These are phyloP conservation scores for Strigomonas oncopelti DNA, from an alignment of 208 protist species.

Conservation along the genomic window DNA sequence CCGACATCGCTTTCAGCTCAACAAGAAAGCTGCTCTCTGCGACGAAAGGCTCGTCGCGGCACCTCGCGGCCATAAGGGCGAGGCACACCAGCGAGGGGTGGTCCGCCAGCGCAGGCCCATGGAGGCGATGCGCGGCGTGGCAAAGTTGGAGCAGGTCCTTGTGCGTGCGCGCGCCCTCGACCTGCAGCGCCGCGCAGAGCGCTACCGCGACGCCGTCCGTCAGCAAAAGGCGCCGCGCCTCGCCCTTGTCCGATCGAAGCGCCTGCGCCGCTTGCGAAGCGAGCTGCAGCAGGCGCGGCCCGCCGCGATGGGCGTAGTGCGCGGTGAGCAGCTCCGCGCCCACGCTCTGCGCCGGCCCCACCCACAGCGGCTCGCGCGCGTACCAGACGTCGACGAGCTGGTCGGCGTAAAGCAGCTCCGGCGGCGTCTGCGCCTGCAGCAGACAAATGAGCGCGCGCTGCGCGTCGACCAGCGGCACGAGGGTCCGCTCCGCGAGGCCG, in stretches of 20 bases:
- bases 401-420: constrained; percentile 61
- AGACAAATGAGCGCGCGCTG: constrained; percentile 53
- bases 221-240: neutral
- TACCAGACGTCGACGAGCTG: constrained; percentile 76
- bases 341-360: constrained; percentile 26
- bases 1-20: too few relatives aligned
- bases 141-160: neutral
- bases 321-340: constrained; percentile 42
- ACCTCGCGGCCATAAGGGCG: neutral
- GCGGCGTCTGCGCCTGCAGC: constrained; percentile 30
- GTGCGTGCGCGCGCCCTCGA: neutral
- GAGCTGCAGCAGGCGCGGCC: constrained; percentile 1
- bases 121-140: neutral
- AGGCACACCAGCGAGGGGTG: neutral
- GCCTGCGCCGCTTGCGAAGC: neutral
- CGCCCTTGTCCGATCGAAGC: neutral
- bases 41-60: too few relatives aligned
- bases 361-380: constrained; percentile 19
- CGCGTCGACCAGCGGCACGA: constrained; percentile 42
- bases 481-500: constrained; percentile 44
- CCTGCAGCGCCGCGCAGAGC: neutral
- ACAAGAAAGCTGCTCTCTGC: too few relatives aligned
- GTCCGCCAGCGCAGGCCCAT: neutral
- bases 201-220: neutral
- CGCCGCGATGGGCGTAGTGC: neutral